Evolutionary conservation across 73 alveolate species (phyloP).

Genomic region (Paramecium biaurelia): DNA sequence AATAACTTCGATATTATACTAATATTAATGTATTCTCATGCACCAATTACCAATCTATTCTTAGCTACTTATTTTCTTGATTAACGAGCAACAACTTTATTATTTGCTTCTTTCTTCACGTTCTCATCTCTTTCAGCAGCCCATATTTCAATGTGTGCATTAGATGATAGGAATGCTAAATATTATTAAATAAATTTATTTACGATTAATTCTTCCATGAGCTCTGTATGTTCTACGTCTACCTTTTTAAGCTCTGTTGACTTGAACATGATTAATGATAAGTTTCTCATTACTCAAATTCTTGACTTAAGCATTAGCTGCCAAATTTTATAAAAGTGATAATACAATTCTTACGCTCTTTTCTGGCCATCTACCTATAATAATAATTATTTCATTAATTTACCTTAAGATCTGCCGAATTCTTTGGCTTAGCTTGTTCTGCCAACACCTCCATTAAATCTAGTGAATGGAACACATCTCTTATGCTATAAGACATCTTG

Average conservation of each 20-base stretch:
- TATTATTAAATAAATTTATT: neutral
- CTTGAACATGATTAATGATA: slow-evolving; percentile 82
- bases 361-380: slow-evolving; percentile 92
- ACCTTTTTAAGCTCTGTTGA: slow-evolving; percentile 93
- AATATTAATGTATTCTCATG: neutral
- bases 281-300: slow-evolving; percentile 85
- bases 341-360: slow-evolving; percentile 86
- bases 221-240: slow-evolving; percentile 99
- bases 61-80: slow-evolving; percentile 80
- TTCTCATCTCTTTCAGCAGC: slow-evolving; percentile 84
- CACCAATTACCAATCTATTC: slow-evolving; percentile 74
- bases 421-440: slow-evolving; percentile 91
- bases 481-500: slow-evolving; percentile 92
- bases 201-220: slow-evolving; percentile 94
- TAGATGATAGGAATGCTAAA: slow-evolving; percentile 80
- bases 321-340: slow-evolving; percentile 81
- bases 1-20: neutral
- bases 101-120: slow-evolving; percentile 87
- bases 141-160: slow-evolving; percentile 91
- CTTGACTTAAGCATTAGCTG: slow-evolving; percentile 92
- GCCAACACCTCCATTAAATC: slow-evolving; percentile 89
- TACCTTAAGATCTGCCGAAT: slow-evolving; percentile 79
- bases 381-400: neutral
- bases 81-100: slow-evolving; percentile 59
- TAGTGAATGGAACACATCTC: slow-evolving; percentile 90